phyloP scores from a whole-genome alignment of 208 protist species.

The Acanthamoeba castellanii region DNA sequence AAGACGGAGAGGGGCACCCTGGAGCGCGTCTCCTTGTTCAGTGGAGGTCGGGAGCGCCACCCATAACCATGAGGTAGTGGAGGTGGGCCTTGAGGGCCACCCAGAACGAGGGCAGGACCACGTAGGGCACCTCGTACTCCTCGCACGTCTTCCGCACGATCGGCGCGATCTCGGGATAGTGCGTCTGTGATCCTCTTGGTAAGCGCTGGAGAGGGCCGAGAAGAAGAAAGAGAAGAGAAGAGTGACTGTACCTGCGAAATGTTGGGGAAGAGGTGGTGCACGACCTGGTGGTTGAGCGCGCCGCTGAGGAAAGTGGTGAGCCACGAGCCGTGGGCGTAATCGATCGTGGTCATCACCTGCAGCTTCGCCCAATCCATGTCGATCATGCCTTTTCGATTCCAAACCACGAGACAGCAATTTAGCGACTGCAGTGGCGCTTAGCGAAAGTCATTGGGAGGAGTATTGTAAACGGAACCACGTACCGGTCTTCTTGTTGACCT shows the following conservation, averaged over 20 bases:
- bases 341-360: conserved; percentile 83
- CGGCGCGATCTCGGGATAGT: conserved; percentile 85
- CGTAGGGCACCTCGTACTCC: conserved; percentile 83
- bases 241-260: conserved; percentile 45
- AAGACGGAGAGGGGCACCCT: background rate
- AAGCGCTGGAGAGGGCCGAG: background rate
- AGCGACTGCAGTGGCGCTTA: background rate
- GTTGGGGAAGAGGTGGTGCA: conserved; percentile 82
- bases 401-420: background rate
- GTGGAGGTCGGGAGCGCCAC: background rate
- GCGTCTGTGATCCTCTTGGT: conserved; percentile 60
- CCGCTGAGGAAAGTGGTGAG: conserved; percentile 83
- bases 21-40: background rate
- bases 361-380: conserved; percentile 85
- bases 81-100: conserved; percentile 50
- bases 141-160: conserved; percentile 81
- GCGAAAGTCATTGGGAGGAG: background rate
- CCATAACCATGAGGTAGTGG: conserved; percentile 66
- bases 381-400: background rate
- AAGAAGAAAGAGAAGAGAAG: background rate
- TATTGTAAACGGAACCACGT: background rate
- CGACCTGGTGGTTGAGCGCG: conserved; percentile 86
- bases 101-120: conserved; percentile 68
- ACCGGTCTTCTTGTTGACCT: conserved; percentile 62
- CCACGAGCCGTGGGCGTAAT: conserved; percentile 84